phyloP scores from a whole-genome alignment of 805 yeast genomes.

The Jamesozyma spencerorum region DNA sequence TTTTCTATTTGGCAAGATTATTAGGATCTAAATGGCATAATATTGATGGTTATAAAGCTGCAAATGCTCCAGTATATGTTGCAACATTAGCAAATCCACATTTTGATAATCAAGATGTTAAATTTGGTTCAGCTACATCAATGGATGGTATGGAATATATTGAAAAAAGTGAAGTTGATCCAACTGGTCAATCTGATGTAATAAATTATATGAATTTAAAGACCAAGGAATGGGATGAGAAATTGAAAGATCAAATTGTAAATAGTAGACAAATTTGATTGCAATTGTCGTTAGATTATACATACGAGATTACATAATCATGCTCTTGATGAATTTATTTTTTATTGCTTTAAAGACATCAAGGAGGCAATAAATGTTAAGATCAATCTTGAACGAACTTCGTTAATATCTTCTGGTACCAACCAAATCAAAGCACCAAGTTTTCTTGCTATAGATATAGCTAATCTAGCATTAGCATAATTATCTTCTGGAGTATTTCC shows the following conservation, averaged over 20 bases:
- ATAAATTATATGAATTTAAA: conserved; percentile 50
- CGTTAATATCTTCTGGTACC: conserved; percentile 98
- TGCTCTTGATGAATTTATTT: no score
- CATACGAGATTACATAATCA: no score
- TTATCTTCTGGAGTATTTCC: conserved; percentile 76
- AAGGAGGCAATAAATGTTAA: conserved; percentile 91
- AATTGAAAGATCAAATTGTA: conserved; percentile 62
- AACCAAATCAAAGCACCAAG: conserved; percentile 96
- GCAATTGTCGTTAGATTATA: no score
- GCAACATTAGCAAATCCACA: conserved; percentile 44
- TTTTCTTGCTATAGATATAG: conserved; percentile 96
- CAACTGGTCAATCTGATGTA: conserved; percentile 60
- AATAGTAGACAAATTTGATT: conserved; percentile 31
- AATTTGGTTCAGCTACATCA: conserved; percentile 66
- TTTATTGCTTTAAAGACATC: conserved; percentile 80
- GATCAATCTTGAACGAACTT: conserved; percentile 88
- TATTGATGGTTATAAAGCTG: conserved; percentile 80
- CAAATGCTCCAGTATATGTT: conserved; percentile 74
- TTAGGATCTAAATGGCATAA: conserved; percentile 85
- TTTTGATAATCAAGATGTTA: conserved; percentile 39
- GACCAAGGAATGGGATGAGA: conserved; percentile 62
- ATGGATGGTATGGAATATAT: conserved; percentile 59
- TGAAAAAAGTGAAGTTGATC: conserved; percentile 45
- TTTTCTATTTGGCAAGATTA: conserved; percentile 75
- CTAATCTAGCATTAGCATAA: conserved; percentile 91